Base-by-base conservation (phyloP, 139 green algal species). In the Gonium pectorale region DNA sequence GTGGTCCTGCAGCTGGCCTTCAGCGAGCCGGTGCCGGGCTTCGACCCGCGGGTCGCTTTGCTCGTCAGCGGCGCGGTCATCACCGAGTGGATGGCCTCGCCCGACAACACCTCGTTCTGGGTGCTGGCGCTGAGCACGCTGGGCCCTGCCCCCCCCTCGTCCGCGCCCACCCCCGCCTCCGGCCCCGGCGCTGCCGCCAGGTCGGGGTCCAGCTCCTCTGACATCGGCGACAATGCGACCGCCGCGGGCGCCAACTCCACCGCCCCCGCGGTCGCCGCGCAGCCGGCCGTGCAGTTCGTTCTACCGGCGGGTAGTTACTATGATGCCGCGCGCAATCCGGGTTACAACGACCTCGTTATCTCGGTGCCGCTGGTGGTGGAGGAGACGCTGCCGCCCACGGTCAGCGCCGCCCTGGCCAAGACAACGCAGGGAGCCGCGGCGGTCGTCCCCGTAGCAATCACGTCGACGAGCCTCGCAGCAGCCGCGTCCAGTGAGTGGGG, bases 401-500 rank as follows among this genome's bases (percentile, higher is more conserved):
- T 9, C 0, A 27, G 3, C 0, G 59, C 5, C 11, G 44, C 43
- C 24, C 31, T 75, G 33, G 33, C 11, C 1, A 67, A 4, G 0
- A 21, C 63, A 24, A 17, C 78, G 0, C 15, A 4, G 2, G 78
- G 7, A 0, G 22, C 5, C 7, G 62, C 78, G 1, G 24, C 26
- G 6, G 44, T 26, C 52, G 40, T 54, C 43, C 60, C 77, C 3
- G 60, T 31, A 2, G 41, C 43, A 2, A 22, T 66, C 0, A 15
- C 21, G 2, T 2, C 43, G 2, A 40, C 5, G 1, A 33, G 15
- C 21, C 13, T 83, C 9, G 77, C 35, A 5, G 35, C 35, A 2
- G 62, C 78, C 2, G 41, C 44, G 0, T 75, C 63, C 9, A 33
- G 78, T 85, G 78, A 73, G 77, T n/a, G n/a, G n/a, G n/a, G n/a